phyloP scores from a whole-genome alignment of 176 grass and related monocot genomes.

The Hordeum vulgare region MorexV3_pseudomolecules_assembly NC_058522.1:549879317-549879816 shows the following conservation, averaged over 20 bases:
- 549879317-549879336: neutral
- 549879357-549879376: neutral
- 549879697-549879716: neutral
- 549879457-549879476: neutral
- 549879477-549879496: neutral
- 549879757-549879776: neutral
- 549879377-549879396: accelerated
- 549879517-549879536: neutral
- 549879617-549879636: neutral
- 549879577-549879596: neutral
- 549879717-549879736: neutral
- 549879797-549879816: neutral
- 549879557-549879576: neutral
- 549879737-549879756: neutral
- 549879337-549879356: neutral
- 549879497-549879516: neutral
- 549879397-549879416: neutral
- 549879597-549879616: neutral
- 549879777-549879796: neutral
- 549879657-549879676: neutral
- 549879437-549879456: no score
- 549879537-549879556: neutral
- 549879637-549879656: neutral
- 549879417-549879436: no score
- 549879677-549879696: neutral